A percentile compares a stretch with the other conserved stretches of the same genome.
Evolutionary conservation across 2,329 filamentous ascomycete species (phyloP).

Genomic region (Orbilia quercus): DNA sequence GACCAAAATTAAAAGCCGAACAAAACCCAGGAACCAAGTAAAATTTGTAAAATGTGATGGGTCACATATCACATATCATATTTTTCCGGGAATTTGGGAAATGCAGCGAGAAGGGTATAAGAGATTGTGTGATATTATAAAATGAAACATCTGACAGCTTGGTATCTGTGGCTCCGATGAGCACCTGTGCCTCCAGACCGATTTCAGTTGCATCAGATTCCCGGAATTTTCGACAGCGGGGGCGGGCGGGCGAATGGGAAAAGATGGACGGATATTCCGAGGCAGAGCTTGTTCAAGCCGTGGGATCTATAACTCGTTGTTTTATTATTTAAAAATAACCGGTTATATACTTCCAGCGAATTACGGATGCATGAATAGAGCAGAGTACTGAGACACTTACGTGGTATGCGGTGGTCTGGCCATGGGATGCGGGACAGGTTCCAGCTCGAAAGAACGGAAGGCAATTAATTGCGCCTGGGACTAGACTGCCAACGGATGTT

Average conservation of each 20-base stretch:
- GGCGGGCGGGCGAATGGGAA: constrained; percentile 31
- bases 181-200: constrained; percentile 24
- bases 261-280: not conserved
- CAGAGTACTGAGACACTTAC: constrained; percentile 30
- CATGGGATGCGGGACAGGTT: too few species aligned
- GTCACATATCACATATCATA: too few species aligned
- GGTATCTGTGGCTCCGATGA: constrained; percentile 4
- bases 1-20: too few species aligned
- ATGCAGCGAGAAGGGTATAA: not conserved
- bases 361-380: not conserved
- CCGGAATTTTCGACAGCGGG: constrained; percentile 1
- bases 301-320: constrained; percentile 12
- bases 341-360: constrained; percentile 21
- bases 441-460: not conserved
- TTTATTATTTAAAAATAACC: constrained; percentile 25
- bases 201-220: constrained; percentile 35
- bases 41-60: constrained; percentile 40
- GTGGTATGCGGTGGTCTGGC: too few species aligned
- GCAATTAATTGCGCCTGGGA: not conserved
- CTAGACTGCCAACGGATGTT: too few species aligned
- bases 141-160: not conserved
- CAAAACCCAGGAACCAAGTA: not conserved
- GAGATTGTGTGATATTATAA: constrained; percentile 22
- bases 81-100: constrained; percentile 9
- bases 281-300: too few species aligned